phyloP scores from a whole-genome alignment of 1,284 basidiomycete species.

The Neotropicomus parvogracilis region DNA sequence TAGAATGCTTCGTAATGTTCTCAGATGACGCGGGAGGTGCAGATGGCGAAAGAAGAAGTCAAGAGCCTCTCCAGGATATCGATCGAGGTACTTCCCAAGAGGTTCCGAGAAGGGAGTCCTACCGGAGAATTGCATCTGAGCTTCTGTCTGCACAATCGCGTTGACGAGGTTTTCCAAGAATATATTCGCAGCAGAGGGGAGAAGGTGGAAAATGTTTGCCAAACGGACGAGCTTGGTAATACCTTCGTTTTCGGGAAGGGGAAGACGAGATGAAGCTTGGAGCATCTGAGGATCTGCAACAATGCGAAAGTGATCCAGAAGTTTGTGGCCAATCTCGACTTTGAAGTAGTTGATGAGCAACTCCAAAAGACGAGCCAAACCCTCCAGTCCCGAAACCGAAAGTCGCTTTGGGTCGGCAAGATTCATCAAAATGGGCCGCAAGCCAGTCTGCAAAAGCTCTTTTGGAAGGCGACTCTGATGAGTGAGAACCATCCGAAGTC shows the following conservation, averaged over 20 bases:
- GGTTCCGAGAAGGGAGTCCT: conserved; percentile 94
- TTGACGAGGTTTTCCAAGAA: conserved; percentile 88
- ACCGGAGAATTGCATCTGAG: conserved; percentile 85
- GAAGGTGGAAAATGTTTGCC: conserved; percentile 95
- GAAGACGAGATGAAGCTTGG: conserved; percentile 72
- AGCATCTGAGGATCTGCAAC: conserved; percentile 86
- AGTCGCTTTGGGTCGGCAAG: conserved; percentile 94
- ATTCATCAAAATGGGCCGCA: conserved; percentile 97
- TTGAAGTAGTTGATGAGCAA: conserved; percentile 99
- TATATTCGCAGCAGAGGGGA: conserved; percentile 89
- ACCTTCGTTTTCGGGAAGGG: conserved; percentile 84
- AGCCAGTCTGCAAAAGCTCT: conserved; percentile 91
- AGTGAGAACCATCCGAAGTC: conserved; percentile 83
- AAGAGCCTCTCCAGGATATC: conserved; percentile 84
- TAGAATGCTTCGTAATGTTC: conserved; percentile 79
- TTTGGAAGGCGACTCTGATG: conserved; percentile 93
- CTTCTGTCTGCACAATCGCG: conserved; percentile 91
- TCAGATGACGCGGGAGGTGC: conserved; percentile 69
- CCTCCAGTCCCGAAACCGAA: conserved; percentile 93
- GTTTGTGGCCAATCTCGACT: conserved; percentile 97
- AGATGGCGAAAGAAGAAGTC: conserved; percentile 84
- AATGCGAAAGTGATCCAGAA: conserved; percentile 92
- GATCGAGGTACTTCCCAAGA: conserved; percentile 86
- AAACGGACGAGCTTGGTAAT: conserved; percentile 92
- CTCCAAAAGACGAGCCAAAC: conserved; percentile 92